A percentile compares a stretch with the other conserved stretches of the same genome.
phyloP scores from a whole-genome alignment of 257 asterid species.

The Solanum gracilifrons region DNA sequence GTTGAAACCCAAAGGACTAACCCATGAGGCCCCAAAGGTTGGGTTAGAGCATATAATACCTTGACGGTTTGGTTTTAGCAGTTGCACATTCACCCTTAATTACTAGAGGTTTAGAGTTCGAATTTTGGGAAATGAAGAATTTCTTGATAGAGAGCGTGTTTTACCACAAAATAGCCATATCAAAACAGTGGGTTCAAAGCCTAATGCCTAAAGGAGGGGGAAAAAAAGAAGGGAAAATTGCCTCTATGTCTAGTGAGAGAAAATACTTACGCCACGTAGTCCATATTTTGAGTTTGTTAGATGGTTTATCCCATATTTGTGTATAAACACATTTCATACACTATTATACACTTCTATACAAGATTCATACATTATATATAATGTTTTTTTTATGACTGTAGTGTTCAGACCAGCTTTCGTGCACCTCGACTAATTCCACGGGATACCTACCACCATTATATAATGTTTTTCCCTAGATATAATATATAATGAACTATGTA shows the following conservation, averaged over 20 bases:
- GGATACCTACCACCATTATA: too few species aligned
- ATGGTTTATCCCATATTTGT: background rate
- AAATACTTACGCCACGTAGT: too few species aligned
- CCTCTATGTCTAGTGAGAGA: background rate
- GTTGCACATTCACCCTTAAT: background rate
- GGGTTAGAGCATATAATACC: background rate
- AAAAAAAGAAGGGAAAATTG: too few species aligned
- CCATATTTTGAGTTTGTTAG: background rate
- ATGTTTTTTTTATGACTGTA: too few species aligned
- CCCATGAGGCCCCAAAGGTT: background rate
- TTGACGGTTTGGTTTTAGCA: background rate
- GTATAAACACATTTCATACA: background rate
- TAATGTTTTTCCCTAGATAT: too few species aligned
- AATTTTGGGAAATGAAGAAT: background rate
- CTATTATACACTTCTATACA: too few species aligned
- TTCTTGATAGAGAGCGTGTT: background rate
- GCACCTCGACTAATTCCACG: too few species aligned
- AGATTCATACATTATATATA: too few species aligned
- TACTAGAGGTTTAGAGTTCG: background rate
- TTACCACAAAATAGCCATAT: background rate
- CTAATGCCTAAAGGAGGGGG: rapidly evolving
- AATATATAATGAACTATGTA: background rate
- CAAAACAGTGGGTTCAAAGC: background rate
- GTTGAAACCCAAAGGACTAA: background rate
- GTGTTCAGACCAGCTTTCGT: too few species aligned